A percentile compares a stretch with the other conserved stretches of the same genome.
Evolutionary conservation across 2,329 filamentous ascomycete genomes (phyloP).

Genomic region (Zelopaecilomyces penicillatus): DNA sequence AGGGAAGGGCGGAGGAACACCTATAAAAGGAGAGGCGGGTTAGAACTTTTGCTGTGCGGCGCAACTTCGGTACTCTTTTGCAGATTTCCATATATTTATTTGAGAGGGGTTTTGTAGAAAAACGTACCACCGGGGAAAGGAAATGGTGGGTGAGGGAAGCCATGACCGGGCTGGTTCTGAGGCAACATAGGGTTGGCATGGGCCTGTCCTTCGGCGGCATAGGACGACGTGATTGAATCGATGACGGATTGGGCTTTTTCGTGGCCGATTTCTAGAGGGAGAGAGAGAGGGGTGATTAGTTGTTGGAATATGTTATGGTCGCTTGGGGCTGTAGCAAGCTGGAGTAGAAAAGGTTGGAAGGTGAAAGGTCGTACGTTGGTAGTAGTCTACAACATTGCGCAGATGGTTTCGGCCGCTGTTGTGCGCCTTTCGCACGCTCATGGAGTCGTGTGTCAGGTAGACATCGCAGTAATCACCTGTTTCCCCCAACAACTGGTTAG

Average conservation of each 20-base stretch:
- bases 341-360: neutral
- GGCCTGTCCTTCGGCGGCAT: conserved; percentile 86
- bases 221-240: conserved; percentile 93
- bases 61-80: too few species aligned
- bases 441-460: conserved; percentile 98
- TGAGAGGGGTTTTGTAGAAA: conserved; percentile 4
- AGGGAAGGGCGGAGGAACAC: conserved; percentile 52
- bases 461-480: conserved; percentile 96
- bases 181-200: conserved; percentile 76
- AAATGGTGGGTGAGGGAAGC: conserved; percentile 43
- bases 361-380: conserved; percentile 60
- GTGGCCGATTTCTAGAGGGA: conserved; percentile 74
- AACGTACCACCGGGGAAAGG: conserved; percentile 50
- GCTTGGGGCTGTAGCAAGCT: too few species aligned
- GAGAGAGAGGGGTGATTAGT: neutral
- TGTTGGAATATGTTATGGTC: neutral
- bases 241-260: conserved; percentile 98
- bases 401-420: conserved; percentile 95
- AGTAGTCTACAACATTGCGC: conserved; percentile 96
- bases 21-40: conserved; percentile 16
- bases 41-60: too few species aligned
- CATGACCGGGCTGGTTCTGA: conserved; percentile 54
- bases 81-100: neutral
- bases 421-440: conserved; percentile 98
- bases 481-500: neutral